A percentile compares a stretch with the other conserved stretches of the same genome.
phyloP scores from a whole-genome alignment of 2,329 filamentous ascomycete species.

The Diaporthe amygdali region DNA sequence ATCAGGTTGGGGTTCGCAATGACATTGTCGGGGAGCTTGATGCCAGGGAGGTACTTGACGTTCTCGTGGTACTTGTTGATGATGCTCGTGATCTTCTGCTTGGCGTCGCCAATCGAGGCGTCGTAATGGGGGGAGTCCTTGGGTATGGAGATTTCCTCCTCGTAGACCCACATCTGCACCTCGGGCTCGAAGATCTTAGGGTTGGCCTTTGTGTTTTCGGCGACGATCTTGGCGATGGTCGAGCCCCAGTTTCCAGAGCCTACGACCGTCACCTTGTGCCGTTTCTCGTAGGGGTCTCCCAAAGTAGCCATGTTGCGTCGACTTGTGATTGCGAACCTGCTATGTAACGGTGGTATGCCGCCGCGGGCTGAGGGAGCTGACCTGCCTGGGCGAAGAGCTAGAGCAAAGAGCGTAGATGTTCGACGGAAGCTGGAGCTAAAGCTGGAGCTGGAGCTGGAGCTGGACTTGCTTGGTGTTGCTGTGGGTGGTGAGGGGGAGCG shows the following conservation, averaged over 20 bases:
- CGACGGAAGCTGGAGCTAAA: background rate
- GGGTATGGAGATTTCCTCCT: slow-evolving; percentile 82
- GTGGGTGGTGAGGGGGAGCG: background rate
- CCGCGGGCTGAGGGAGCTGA: background rate
- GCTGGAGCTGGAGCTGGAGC: background rate
- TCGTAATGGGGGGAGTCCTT: slow-evolving; percentile 77
- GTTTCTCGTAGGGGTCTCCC: slow-evolving; percentile 62
- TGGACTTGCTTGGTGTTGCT: background rate
- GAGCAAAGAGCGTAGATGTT: background rate
- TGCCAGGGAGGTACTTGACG: slow-evolving; percentile 94
- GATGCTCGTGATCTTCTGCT: slow-evolving; percentile 86
- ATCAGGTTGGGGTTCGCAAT: slow-evolving; percentile 81
- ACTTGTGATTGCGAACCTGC: background rate
- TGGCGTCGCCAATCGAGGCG: slow-evolving; percentile 62
- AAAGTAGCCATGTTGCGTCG: slow-evolving; percentile 38
- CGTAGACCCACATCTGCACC: slow-evolving; percentile 99
- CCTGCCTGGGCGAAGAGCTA: background rate
- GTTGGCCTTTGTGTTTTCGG: slow-evolving; percentile 85
- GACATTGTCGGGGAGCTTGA: slow-evolving; percentile 82
- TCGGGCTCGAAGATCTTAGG: slow-evolving; percentile 82
- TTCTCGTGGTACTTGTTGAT: slow-evolving; percentile 97
- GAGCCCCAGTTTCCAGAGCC: slow-evolving; percentile 99
- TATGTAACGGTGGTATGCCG: background rate
- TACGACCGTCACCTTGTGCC: slow-evolving; percentile 92
- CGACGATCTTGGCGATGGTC: slow-evolving; percentile 95